Percentiles rank a stretch among this genome's conserved stretches.
phyloP scores from a whole-genome alignment of 78 protist species.

The Cavenderia fasciculata region DNA sequence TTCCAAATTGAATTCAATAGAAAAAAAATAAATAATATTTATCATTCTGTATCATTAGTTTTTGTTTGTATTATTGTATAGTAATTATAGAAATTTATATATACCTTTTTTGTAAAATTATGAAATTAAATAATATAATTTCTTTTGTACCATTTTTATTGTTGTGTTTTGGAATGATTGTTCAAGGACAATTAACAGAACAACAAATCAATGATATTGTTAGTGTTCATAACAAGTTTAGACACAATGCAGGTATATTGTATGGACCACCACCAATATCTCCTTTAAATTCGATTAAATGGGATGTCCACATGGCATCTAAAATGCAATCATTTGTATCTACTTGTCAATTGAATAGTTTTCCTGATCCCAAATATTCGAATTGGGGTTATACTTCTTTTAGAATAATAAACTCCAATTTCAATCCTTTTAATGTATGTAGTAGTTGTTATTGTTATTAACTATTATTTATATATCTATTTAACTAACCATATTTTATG shows the following conservation, averaged over 20 bases:
- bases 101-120: too few species aligned
- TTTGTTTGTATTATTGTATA: too few species aligned
- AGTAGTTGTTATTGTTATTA: not conserved
- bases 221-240: slow-evolving; percentile 6
- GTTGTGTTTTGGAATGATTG: too few species aligned
- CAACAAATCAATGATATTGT: slow-evolving; percentile 4
- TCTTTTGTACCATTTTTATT: too few species aligned
- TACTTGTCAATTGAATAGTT: slow-evolving; percentile 4
- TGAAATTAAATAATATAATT: too few species aligned
- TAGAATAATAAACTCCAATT: not conserved
- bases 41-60: too few species aligned
- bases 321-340: not conserved
- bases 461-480: not conserved
- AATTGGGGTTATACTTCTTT: slow-evolving; percentile 13
- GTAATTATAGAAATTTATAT: too few species aligned
- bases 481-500: not conserved
- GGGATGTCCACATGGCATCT: not conserved
- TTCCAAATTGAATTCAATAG: too few species aligned
- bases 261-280: slow-evolving; percentile 34
- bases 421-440: slow-evolving; percentile 6
- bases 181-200: too few species aligned
- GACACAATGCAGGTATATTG: not conserved
- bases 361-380: slow-evolving; percentile 1
- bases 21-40: too few species aligned
- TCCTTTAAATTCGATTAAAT: not conserved